Percentiles rank a stretch among this genome's conserved stretches.
These are phyloP conservation scores for Saccharomyces kudriavzevii DNA, from an alignment of 805 yeast genomes.

Conservation along the genomic window DNA sequence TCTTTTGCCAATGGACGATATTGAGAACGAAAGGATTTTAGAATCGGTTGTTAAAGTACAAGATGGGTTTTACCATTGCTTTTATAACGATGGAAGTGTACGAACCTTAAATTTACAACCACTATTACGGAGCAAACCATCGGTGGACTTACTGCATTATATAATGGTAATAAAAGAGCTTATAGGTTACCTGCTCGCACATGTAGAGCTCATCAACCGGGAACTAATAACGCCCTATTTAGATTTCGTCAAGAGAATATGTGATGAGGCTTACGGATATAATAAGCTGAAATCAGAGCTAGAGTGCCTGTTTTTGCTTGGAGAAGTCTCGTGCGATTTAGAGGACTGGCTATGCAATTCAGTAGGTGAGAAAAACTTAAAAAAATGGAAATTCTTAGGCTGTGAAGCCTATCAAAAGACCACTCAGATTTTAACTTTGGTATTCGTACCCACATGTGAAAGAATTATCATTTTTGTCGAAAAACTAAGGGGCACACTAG, in stretches of 20 bases:
- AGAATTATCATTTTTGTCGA: conserved; percentile 38
- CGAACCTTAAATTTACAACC: conserved; percentile 5
- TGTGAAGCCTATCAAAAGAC: conserved; percentile 43
- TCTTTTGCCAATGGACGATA: neutral
- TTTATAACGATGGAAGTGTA: conserved; percentile 9
- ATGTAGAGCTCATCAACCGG: conserved; percentile 12
- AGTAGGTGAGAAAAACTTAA: conserved; percentile 58
- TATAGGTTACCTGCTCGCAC: conserved; percentile 11
- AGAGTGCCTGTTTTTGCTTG: conserved; percentile 33
- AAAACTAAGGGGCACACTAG: conserved; percentile 8
- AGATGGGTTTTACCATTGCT: conserved; percentile 4
- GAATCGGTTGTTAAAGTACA: neutral
- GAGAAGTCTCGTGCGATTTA: conserved; percentile 41
- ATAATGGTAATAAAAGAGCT: conserved; percentile 10
- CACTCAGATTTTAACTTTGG: conserved; percentile 40
- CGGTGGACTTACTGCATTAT: conserved; percentile 6
- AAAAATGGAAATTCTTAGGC: conserved; percentile 46
- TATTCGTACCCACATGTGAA: conserved; percentile 49
- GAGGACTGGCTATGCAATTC: conserved; percentile 57
- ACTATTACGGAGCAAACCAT: conserved; percentile 3
- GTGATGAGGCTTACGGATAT: conserved; percentile 12
- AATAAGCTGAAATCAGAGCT: conserved; percentile 30
- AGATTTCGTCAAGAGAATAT: conserved; percentile 14
- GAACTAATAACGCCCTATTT: conserved; percentile 16
- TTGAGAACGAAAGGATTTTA: neutral